These are phyloP conservation scores for Sarcocystis neurona DNA, from an alignment of 169 alveolate species.

Conservation along the genomic window DNA sequence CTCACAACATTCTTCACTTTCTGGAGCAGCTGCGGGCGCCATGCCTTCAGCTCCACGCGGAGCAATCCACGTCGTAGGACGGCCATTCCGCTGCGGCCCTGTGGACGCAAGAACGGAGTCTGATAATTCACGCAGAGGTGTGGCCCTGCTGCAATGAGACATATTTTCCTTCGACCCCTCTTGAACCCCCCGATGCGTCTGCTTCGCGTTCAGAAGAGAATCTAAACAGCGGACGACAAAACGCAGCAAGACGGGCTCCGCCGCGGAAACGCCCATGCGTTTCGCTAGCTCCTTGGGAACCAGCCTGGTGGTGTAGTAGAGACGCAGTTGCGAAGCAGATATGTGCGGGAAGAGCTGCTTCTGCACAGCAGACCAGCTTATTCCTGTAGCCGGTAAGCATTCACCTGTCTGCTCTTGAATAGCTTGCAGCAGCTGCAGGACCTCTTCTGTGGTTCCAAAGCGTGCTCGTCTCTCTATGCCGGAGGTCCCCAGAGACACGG, in stretches of 20 bases:
- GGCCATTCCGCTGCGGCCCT: too few relatives aligned
- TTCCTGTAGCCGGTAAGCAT: not conserved
- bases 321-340: slow-evolving; percentile 1
- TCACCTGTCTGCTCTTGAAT: not conserved
- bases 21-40: too few relatives aligned
- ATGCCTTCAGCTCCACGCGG: too few relatives aligned
- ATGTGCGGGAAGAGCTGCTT: not conserved
- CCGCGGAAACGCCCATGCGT: slow-evolving; percentile 25
- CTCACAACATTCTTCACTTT: too few relatives aligned
- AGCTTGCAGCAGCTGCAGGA: not conserved
- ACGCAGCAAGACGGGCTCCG: slow-evolving; percentile 18
- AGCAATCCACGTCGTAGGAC: too few relatives aligned
- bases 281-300: slow-evolving; percentile 16
- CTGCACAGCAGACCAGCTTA: not conserved
- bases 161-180: too few relatives aligned
- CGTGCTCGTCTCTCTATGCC: too few relatives aligned
- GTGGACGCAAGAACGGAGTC: too few relatives aligned
- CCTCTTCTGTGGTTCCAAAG: too few relatives aligned
- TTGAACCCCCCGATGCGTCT: not conserved
- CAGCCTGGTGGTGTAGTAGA: slow-evolving; percentile 14
- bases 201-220: slow-evolving; percentile 1
- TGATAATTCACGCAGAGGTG: too few relatives aligned
- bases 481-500: too few relatives aligned
- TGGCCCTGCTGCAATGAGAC: too few relatives aligned
- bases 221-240: not conserved